These are phyloP conservation scores for Bryoerythrophyllum caledonicum DNA, from an alignment of 225 moss, liverwort and hornwort species.

Conservation along the genomic window DNA sequence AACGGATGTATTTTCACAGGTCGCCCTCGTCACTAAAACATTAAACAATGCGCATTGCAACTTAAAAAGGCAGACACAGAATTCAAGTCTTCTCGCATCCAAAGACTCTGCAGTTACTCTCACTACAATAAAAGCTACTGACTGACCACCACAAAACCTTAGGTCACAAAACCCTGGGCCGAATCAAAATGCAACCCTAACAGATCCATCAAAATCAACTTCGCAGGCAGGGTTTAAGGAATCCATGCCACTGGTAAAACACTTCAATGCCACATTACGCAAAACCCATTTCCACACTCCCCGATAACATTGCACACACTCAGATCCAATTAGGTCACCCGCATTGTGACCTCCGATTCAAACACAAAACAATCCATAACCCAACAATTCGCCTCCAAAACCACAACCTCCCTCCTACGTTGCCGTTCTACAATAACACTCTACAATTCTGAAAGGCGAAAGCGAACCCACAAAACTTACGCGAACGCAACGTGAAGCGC, in stretches of 20 bases:
- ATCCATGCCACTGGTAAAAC: not conserved
- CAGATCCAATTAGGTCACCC: slow-evolving; percentile 3
- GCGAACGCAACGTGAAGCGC: no score
- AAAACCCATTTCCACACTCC: not conserved
- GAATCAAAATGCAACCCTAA: slow-evolving; percentile 1
- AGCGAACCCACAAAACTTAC: slow-evolving; percentile 5
- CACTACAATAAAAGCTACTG: not conserved
- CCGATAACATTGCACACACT: not conserved
- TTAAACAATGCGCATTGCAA: not conserved
- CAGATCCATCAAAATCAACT: not conserved
- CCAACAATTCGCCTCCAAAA: not conserved
- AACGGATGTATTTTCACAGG: no score
- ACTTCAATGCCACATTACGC: not conserved
- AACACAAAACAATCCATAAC: not conserved
- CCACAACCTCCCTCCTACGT: slow-evolving; percentile 3
- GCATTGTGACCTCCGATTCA: slow-evolving; percentile 13
- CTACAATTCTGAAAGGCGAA: not conserved
- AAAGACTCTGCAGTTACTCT: not conserved
- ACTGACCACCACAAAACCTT: not conserved
- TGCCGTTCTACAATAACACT: not conserved
- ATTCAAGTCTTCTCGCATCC: not conserved
- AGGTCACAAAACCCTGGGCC: not conserved
- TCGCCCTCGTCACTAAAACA: no score
- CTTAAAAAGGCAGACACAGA: no score
- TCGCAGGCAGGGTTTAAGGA: slow-evolving; percentile 16